Conservation (phyloP, 2,329 filamentous ascomycete genomes). For the Pyricularia sp. region DNA sequence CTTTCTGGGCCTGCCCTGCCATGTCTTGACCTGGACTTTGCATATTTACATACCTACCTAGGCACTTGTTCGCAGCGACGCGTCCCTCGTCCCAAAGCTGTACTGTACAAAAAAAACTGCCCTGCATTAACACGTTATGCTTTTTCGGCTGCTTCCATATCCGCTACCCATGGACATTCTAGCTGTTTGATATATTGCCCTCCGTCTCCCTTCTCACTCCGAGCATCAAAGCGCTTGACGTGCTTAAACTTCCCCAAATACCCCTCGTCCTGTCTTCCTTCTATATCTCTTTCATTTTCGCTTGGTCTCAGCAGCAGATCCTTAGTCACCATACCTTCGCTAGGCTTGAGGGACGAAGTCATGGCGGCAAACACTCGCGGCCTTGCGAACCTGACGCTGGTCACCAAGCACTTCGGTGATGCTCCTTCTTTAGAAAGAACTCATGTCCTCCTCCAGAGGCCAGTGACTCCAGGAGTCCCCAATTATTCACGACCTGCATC, state of each 20-base stretch:
- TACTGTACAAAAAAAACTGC: neutral
- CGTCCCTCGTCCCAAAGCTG: neutral
- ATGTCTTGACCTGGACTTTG: neutral
- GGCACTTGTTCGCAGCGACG: neutral
- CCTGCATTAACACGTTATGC: neutral
- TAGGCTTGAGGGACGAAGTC: neutral
- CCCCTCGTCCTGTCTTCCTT: neutral
- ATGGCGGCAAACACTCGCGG: conserved; percentile 1
- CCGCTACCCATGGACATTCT: neutral
- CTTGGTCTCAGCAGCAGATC: neutral
- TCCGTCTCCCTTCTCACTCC: neutral
- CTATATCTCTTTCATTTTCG: neutral
- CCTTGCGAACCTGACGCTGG: conserved; percentile 2
- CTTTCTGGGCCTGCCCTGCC: neutral
- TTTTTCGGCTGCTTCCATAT: neutral
- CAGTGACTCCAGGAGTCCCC: neutral
- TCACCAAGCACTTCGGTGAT: conserved; percentile 3
- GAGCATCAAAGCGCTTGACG: neutral
- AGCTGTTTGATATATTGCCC: conserved; percentile 1
- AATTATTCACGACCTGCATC: conserved; percentile 2
- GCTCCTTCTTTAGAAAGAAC: neutral
- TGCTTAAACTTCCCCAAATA: neutral
- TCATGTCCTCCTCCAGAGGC: neutral
- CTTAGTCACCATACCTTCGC: neutral
- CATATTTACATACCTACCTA: neutral